These are phyloP conservation scores for Vitis rotundifolia DNA, from an alignment of 164 flowering plant species.

Conservation along the genomic window DNA sequence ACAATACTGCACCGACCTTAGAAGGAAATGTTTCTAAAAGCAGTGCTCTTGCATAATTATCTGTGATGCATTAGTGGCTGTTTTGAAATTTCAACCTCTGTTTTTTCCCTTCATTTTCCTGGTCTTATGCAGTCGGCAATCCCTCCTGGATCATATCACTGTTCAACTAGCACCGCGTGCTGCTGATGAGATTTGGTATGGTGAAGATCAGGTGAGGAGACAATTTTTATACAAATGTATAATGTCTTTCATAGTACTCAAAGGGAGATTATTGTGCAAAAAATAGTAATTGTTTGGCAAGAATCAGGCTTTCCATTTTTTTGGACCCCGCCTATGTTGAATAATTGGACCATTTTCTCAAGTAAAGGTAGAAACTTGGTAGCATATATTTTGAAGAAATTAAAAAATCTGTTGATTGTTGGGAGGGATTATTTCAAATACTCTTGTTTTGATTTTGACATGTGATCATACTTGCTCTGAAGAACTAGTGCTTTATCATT, in stretches of 20 bases:
- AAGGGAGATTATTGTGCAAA: too few species aligned
- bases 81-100: neutral
- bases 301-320: too few species aligned
- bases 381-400: too few species aligned
- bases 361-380: too few species aligned
- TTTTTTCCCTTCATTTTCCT: neutral
- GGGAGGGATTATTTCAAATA: too few species aligned
- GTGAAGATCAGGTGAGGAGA: slow-evolving; percentile 66
- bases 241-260: too few species aligned
- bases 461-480: neutral
- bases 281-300: too few species aligned
- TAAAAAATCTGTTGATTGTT: too few species aligned
- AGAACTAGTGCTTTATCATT: neutral
- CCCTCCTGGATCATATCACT: slow-evolving; percentile 85
- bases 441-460: too few species aligned
- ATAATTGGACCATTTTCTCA: too few species aligned
- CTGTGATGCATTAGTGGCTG: neutral
- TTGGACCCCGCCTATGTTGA: too few species aligned
- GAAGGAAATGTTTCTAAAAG: neutral
- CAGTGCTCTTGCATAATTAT: neutral
- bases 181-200: slow-evolving; percentile 93
- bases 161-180: slow-evolving; percentile 95
- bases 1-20: neutral
- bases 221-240: neutral
- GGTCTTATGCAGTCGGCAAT: slow-evolving; percentile 68